Conservation (phyloP, 2,329 filamentous ascomycete species). For the Phaeosphaeriaceae sp. region DNA sequence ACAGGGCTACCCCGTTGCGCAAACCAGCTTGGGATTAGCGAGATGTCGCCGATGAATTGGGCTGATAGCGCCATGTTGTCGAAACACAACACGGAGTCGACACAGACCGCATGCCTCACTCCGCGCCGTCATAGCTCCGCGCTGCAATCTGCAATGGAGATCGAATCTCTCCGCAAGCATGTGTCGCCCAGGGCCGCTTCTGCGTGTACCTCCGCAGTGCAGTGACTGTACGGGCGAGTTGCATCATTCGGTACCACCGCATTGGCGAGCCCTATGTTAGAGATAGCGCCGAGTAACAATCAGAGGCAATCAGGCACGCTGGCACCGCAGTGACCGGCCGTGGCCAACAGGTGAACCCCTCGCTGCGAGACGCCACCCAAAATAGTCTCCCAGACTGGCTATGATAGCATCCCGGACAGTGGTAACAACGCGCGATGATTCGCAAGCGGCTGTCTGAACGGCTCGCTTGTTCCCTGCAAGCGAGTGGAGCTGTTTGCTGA, state of each 20-base stretch:
- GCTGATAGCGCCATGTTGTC: slow-evolving; percentile 41
- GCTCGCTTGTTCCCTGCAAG: slow-evolving; percentile 40
- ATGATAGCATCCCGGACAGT: slow-evolving; percentile 26
- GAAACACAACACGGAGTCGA: slow-evolving; percentile 39
- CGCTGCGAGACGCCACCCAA: slow-evolving; percentile 35
- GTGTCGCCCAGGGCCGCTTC: slow-evolving; percentile 6
- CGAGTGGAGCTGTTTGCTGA: slow-evolving; percentile 46
- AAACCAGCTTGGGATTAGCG: slow-evolving; percentile 37
- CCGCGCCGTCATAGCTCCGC: slow-evolving; percentile 27
- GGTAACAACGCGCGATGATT: slow-evolving; percentile 36
- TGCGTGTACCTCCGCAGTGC: slow-evolving; percentile 5
- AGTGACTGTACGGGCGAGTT: slow-evolving; percentile 18
- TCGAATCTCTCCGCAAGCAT: slow-evolving; percentile 2
- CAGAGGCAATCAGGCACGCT: slow-evolving; percentile 34
- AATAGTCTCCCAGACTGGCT: slow-evolving; percentile 34
- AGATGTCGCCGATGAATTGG: slow-evolving; percentile 42
- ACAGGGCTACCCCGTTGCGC: slow-evolving; percentile 34
- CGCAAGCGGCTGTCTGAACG: slow-evolving; percentile 29
- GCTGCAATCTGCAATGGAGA: slow-evolving; percentile 9
- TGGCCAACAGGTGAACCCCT: slow-evolving; percentile 22
- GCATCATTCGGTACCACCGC: slow-evolving; percentile 31
- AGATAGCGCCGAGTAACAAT: slow-evolving; percentile 33
- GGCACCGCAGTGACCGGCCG: slow-evolving; percentile 20
- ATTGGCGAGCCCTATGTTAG: slow-evolving; percentile 19
- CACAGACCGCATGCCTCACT: slow-evolving; percentile 37